Evolutionary conservation across 441 rosid genomes (phyloP).

Genomic region (Geranium incanum): DNA sequence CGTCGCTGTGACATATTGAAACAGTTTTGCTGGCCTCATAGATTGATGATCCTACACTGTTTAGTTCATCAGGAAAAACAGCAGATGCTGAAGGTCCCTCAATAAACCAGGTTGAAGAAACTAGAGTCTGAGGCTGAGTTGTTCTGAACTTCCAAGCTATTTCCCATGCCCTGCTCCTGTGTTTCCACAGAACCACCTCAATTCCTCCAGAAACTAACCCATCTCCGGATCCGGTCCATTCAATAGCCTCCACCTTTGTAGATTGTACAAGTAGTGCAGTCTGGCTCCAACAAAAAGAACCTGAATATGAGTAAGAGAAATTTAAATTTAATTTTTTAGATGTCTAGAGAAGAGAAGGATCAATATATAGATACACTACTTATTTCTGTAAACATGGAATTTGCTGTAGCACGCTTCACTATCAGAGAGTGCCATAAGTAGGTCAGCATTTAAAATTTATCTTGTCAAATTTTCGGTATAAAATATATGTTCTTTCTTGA

Average conservation of each 20-base stretch:
- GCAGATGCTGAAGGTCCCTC: constrained; percentile 74
- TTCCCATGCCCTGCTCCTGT: constrained; percentile 71
- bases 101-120: constrained; percentile 78
- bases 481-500: not conserved
- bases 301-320: constrained; percentile 73
- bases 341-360: constrained; percentile 22
- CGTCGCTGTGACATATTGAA: constrained; percentile 40
- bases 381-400: not conserved
- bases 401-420: not conserved
- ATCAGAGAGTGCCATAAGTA: not conserved
- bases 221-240: constrained; percentile 88
- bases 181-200: constrained; percentile 77
- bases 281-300: constrained; percentile 99
- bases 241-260: constrained; percentile 66
- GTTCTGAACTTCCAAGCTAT: constrained; percentile 70
- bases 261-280: constrained; percentile 68
- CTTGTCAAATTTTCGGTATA: not conserved
- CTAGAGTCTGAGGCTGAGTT: constrained; percentile 59
- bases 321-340: constrained; percentile 30
- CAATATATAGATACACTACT: constrained; percentile 9
- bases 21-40: constrained; percentile 43
- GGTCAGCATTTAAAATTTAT: not conserved
- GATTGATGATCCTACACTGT: constrained; percentile 25
- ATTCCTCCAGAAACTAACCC: constrained; percentile 75
- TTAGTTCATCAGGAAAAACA: constrained; percentile 32